Percentiles rank a stretch among this genome's conserved stretches.
Evolutionary conservation across 2,329 filamentous ascomycete genomes (phyloP).

Genomic region (Bimuria novae-zelandiae): DNA sequence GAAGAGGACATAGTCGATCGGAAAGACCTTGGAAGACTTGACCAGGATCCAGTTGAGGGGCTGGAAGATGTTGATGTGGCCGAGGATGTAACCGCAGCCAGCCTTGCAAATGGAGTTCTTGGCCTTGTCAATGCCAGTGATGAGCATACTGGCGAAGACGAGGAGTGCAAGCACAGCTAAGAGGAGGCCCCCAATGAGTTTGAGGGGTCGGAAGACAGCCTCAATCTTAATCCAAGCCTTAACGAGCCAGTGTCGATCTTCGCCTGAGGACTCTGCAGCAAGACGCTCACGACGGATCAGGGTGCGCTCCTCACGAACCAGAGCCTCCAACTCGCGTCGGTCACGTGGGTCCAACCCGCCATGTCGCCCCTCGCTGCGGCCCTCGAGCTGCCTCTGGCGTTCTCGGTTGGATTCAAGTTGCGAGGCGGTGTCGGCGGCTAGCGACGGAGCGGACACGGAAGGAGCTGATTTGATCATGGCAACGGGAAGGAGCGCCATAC

Average conservation of each 20-base stretch:
- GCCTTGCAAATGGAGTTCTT: constrained; percentile 92
- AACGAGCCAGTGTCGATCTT: constrained; percentile 75
- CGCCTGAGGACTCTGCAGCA: constrained; percentile 78
- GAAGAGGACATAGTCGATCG: constrained; percentile 90
- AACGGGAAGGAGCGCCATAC: constrained; percentile 85
- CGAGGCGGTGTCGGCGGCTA: constrained; percentile 75
- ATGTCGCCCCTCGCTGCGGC: constrained; percentile 76
- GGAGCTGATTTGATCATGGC: constrained; percentile 92
- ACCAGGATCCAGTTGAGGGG: constrained; percentile 91
- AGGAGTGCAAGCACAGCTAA: constrained; percentile 75
- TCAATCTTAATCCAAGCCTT: constrained; percentile 78
- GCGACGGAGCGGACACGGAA: constrained; percentile 77
- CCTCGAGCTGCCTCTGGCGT: constrained; percentile 87
- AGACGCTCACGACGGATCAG: constrained; percentile 86
- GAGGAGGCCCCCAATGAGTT: constrained; percentile 81
- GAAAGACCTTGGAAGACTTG: constrained; percentile 80
- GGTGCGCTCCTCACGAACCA: constrained; percentile 89
- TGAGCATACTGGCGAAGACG: constrained; percentile 89
- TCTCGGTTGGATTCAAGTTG: constrained; percentile 88
- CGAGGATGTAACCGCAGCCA: constrained; percentile 89
- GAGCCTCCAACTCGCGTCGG: constrained; percentile 81
- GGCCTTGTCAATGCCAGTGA: constrained; percentile 94
- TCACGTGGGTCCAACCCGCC: constrained; percentile 82
- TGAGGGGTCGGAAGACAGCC: constrained; percentile 83
- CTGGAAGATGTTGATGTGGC: constrained; percentile 88